These are phyloP conservation scores for Fusarium subglutinans DNA, from an alignment of 2,329 filamentous ascomycete species.

Conservation along the genomic window DNA sequence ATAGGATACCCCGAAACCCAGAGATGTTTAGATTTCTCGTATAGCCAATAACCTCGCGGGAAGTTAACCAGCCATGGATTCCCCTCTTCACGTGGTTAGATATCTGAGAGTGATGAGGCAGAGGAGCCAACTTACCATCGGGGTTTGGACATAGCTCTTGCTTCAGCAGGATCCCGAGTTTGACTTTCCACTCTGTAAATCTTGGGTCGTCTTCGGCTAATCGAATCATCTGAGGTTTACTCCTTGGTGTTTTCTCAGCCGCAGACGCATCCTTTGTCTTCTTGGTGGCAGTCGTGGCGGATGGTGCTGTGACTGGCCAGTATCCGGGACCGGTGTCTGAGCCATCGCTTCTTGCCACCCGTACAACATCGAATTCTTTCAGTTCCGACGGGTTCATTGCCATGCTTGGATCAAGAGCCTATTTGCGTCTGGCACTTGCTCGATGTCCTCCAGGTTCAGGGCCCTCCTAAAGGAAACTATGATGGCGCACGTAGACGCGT, in stretches of 20 bases:
- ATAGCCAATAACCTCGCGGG: slow-evolving; percentile 57
- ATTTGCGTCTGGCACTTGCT: neutral
- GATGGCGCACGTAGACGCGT: neutral
- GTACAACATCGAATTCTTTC: slow-evolving; percentile 54
- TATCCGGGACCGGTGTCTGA: slow-evolving; percentile 56
- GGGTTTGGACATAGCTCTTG: slow-evolving; percentile 55
- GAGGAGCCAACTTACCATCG: slow-evolving; percentile 46
- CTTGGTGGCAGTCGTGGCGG: slow-evolving; percentile 46
- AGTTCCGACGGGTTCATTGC: slow-evolving; percentile 44
- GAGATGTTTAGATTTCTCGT: slow-evolving; percentile 59
- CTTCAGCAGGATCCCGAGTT: slow-evolving; percentile 57
- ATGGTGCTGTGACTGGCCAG: slow-evolving; percentile 49
- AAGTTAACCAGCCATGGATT: slow-evolving; percentile 57
- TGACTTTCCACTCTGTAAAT: slow-evolving; percentile 57
- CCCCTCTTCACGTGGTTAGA: slow-evolving; percentile 49
- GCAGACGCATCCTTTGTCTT: slow-evolving; percentile 48
- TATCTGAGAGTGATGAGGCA: neutral
- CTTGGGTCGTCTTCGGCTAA: slow-evolving; percentile 55
- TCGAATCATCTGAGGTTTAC: slow-evolving; percentile 55
- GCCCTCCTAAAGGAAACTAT: neutral
- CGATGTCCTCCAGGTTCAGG: neutral
- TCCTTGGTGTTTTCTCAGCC: slow-evolving; percentile 49
- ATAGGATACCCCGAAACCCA: slow-evolving; percentile 61
- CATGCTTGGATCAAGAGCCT: neutral
- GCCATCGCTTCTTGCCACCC: slow-evolving; percentile 57